Evolutionary conservation across 306 rosid species (phyloP), one percentile per base, ranked within the genome.

Genomic region (Clitoria ternatea): DNA sequence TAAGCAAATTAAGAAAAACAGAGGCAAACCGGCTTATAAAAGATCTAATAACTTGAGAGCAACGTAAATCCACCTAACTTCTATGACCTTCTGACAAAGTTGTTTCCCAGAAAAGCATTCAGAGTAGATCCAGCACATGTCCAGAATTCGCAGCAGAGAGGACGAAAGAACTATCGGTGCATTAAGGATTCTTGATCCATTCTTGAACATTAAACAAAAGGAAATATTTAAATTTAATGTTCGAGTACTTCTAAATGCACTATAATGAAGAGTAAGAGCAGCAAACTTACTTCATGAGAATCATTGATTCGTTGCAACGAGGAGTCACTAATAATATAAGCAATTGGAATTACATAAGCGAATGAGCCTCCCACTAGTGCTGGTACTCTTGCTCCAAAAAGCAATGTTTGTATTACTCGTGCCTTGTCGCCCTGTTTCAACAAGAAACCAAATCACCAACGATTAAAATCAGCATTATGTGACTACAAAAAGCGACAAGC

Each of bases 311-410:
- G 83, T 49, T 79, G 87, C 78, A 90, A 71, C 1, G 84, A 79
- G 70, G 86, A 78, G 83, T 90, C 97, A 47, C 74, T 74, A 15
- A 88, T 74, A 30, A 90, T 88, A 73, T 86, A 88, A 70, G 80
- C 90, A 56, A 82, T 73, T 48, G 97, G 97, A 75, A 88, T 37
- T 49, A 90, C 77, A 75, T 82, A 90, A 26, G 95, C 89, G 75
- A 77, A 90, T 54, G 97, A 90, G 29, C 97, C 95, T 79, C 97
- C 97, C 69, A 90, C 92, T 11, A 90, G 92, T 5, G 94, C 83
- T 4, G 97, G 97, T 77, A 90, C 81, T 73, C 97, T 80, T 13
- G 97, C 86, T 57, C 97, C 97, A 12, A 90, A 90, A 37, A 90
- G 95, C 44, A 90, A 82, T 24, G 97, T 90, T 76, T 90, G 97